phyloP scores from a whole-genome alignment of 768 basidiomycete genomes.

The Saitozyma sp. region DNA sequence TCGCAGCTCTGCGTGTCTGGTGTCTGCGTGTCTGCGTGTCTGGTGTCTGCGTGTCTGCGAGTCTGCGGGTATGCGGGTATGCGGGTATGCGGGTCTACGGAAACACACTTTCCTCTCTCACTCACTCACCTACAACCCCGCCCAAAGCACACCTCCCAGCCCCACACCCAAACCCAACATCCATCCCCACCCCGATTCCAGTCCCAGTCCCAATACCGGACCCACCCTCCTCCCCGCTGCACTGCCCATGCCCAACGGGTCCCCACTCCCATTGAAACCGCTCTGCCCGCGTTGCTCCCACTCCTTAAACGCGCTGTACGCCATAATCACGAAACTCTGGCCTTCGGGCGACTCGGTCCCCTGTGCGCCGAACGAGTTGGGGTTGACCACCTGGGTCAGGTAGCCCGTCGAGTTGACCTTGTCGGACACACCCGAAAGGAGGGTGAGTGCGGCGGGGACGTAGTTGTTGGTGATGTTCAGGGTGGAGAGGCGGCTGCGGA shows the following conservation, averaged over 20 bases:
- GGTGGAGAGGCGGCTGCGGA: constrained; percentile 50
- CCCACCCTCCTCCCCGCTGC: no score
- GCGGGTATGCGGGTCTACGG: no score
- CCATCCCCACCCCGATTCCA: no score
- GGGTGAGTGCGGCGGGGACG: constrained; percentile 44
- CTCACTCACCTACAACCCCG: no score
- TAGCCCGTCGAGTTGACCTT: constrained; percentile 53
- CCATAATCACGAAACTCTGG: constrained; percentile 49
- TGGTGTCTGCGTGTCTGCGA: no score
- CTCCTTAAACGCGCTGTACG: constrained; percentile 46
- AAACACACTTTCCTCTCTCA: no score
- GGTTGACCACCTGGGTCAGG: constrained; percentile 54
- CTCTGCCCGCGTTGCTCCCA: constrained; percentile 33
- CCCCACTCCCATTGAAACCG: constrained; percentile 3
- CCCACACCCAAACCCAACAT: no score
- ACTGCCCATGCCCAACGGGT: neutral
- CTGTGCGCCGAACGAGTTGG: constrained; percentile 48
- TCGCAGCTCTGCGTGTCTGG: no score
- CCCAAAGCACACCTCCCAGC: no score
- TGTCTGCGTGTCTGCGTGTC: no score
- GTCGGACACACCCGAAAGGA: constrained; percentile 50
- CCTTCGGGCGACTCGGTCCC: constrained; percentile 50
- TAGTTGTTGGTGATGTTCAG: constrained; percentile 49
- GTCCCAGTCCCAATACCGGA: no score
- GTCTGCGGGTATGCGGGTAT: no score